Conservation (phyloP, 2,329 filamentous ascomycete genomes). For the Colletotrichum acutatum region DNA sequence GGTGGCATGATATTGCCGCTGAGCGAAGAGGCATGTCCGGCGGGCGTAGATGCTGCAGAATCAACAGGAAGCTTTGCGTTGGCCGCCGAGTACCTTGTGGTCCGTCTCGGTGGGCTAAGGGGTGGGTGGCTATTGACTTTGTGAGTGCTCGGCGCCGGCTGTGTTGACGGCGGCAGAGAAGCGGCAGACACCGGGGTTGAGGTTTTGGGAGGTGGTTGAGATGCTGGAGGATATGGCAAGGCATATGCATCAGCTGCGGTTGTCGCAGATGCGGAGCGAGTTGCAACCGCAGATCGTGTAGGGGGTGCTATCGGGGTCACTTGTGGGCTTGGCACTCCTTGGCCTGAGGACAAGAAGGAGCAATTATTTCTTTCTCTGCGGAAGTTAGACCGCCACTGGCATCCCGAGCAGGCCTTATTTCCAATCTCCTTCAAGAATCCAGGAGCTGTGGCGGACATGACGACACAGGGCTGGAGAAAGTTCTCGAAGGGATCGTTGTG, state of each 20-base stretch:
- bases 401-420: conserved; percentile 43
- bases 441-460: conserved; percentile 39
- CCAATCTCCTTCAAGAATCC: conserved; percentile 34
- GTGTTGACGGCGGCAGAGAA: background rate
- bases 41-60: no score
- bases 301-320: background rate
- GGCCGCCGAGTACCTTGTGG: conserved; percentile 16
- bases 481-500: background rate
- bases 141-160: background rate
- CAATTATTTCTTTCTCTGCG: conserved; percentile 42
- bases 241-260: background rate
- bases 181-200: background rate
- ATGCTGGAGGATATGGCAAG: background rate
- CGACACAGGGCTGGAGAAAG: conserved; percentile 40
- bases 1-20: background rate
- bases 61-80: background rate
- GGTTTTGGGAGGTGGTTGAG: background rate
- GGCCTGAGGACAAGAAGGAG: conserved; percentile 35
- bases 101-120: background rate
- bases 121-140: background rate
- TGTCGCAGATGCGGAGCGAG: background rate
- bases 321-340: background rate
- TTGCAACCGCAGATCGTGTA: no score
- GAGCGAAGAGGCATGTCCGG: background rate
- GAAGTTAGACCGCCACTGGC: conserved; percentile 43